Base-by-base conservation (phyloP, 1,139 yeast genomes). In the Casaregolazyma lundiana region DNA sequence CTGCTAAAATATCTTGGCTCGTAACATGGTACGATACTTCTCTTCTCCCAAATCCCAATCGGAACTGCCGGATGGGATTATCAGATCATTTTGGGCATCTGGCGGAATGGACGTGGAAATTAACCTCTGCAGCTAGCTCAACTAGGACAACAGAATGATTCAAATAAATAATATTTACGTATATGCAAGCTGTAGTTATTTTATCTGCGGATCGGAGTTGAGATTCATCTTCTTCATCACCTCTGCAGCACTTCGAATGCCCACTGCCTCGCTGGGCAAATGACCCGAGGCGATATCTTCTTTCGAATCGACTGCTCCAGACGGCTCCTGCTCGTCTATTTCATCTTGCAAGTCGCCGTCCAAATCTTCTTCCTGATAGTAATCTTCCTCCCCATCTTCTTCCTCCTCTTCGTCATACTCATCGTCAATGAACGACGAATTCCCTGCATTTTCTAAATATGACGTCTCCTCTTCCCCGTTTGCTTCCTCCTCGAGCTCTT, bases 401-500 rank as follows among this genome's bases (percentile, higher is more conserved):
- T 50, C 59, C 8, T 53, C 55, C 24, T 52, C 54, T 5, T 50
- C 56, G 17, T 53, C 61, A 9, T 48, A 50, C 3, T 53, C 57
- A 15, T 51, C 53, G 26, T 53, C 60, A 11, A 54, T 56, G 19
- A 49, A 48, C 9, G 53, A 53, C 6, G 53, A 50, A 11, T 50
- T 51, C n/a, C 50, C 53, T 7, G 53, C 53, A 18, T 52, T 51
- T 5, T 53, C 53, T 15, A 26, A 26, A 7, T 26, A 26, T 11
- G 32, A 26, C 22, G 41, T 44, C 13, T 39, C 50, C 13, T 51
- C 49, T 32, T 41, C 51, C 15, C 52, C 52, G 11, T 54, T 55
- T 8, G 52, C 54, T n/a, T 57, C 58, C 11, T 57, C 54, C 13
- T 54, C 60, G 8, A 50, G 55, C 4, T 48, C 60, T 15, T 47